phyloP scores from a whole-genome alignment of 805 yeast genomes.

The Kazachstania kunashirensis region DNA sequence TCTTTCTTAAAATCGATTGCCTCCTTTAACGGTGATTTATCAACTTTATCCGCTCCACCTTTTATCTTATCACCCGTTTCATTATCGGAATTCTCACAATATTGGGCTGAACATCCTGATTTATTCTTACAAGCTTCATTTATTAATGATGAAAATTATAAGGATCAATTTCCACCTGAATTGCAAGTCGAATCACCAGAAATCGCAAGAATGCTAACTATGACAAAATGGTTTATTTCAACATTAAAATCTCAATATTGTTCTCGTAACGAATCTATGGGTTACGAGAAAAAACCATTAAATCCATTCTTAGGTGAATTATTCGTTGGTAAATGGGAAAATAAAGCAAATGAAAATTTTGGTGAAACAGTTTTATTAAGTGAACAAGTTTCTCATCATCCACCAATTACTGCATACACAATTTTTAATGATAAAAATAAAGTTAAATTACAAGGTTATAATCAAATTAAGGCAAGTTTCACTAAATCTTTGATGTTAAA shows the following conservation, averaged over 20 bases:
- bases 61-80: slow-evolving; percentile 89
- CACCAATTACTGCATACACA: slow-evolving; percentile 89
- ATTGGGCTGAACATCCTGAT: slow-evolving; percentile 92
- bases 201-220: slow-evolving; percentile 55
- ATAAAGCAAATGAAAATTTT: slow-evolving; percentile 38
- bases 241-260: slow-evolving; percentile 90
- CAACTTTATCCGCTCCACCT: slow-evolving; percentile 95
- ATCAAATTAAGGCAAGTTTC: slow-evolving; percentile 77
- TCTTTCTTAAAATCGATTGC: slow-evolving; percentile 86
- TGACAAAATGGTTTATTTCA: slow-evolving; percentile 83
- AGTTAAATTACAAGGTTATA: slow-evolving; percentile 75
- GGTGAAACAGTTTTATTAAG: slow-evolving; percentile 76
- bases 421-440: slow-evolving; percentile 64
- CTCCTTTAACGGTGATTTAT: slow-evolving; percentile 86
- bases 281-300: slow-evolving; percentile 94
- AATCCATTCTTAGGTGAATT: slow-evolving; percentile 95
- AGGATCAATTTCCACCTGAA: slow-evolving; percentile 19
- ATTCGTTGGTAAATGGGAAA: slow-evolving; percentile 83
- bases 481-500: slow-evolving; percentile 63
- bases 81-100: slow-evolving; percentile 82
- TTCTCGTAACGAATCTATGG: slow-evolving; percentile 81
- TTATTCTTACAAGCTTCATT: slow-evolving; percentile 65
- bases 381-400: slow-evolving; percentile 96
- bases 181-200: slow-evolving; percentile 40
- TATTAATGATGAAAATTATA: slow-evolving; percentile 18